These are phyloP conservation scores for Aspergillus costaricaensis DNA, from an alignment of 2,329 filamentous ascomycete species.

Conservation along the genomic window DNA sequence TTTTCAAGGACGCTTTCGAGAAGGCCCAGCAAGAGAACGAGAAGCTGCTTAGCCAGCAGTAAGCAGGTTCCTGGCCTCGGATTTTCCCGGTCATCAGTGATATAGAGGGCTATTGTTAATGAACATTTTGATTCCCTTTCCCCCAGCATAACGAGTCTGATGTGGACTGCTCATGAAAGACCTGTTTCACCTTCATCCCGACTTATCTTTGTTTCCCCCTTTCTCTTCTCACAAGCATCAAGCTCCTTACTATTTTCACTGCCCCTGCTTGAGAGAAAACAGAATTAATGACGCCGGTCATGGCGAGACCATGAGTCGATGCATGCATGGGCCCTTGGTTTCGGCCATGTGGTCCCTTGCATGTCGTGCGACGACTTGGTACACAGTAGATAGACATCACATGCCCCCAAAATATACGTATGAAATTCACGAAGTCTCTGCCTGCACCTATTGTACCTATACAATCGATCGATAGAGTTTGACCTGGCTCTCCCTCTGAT, in stretches of 20 bases:
- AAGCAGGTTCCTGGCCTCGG: slow-evolving; percentile 17
- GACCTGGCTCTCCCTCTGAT: background rate
- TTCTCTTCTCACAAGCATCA: slow-evolving; percentile 1
- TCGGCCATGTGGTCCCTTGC: slow-evolving; percentile 18
- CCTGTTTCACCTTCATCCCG: slow-evolving; percentile 9
- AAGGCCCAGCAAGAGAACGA: slow-evolving; percentile 97
- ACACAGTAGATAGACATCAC: slow-evolving; percentile 37
- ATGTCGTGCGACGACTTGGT: slow-evolving; percentile 25
- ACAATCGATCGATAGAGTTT: background rate
- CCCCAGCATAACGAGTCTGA: slow-evolving; percentile 13
- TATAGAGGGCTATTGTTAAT: slow-evolving; percentile 18
- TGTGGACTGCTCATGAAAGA: slow-evolving; percentile 9
- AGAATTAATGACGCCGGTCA: slow-evolving; percentile 26
- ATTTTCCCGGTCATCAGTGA: background rate
- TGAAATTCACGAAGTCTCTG: slow-evolving; percentile 18
- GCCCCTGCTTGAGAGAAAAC: slow-evolving; percentile 26
- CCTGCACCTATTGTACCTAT: background rate
- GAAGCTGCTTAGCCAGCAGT: slow-evolving; percentile 68
- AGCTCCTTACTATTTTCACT: slow-evolving; percentile 13
- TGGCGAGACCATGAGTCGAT: slow-evolving; percentile 21
- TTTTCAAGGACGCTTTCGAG: slow-evolving; percentile 96
- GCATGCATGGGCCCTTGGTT: slow-evolving; percentile 7
- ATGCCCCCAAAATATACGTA: slow-evolving; percentile 36
- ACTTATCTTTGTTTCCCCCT: background rate
- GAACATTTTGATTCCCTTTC: slow-evolving; percentile 13